Percentiles rank a stretch among this genome's conserved stretches.
These are phyloP conservation scores for Trichoderma sp. DNA, from an alignment of 2,329 filamentous ascomycete genomes.

Conservation along the genomic window DNA sequence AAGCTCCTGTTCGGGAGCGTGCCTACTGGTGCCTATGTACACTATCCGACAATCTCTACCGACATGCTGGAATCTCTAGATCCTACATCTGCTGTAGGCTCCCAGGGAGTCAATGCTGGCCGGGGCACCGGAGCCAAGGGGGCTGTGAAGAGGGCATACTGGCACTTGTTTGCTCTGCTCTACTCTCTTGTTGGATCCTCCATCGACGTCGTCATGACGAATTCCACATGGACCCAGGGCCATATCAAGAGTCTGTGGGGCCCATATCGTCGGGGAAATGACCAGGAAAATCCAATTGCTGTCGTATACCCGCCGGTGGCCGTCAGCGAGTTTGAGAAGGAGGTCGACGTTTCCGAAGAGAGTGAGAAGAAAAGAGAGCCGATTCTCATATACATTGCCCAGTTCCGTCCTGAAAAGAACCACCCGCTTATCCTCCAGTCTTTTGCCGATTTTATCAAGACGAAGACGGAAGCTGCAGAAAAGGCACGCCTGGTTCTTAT, in stretches of 20 bases:
- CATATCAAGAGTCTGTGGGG: conserved; percentile 83
- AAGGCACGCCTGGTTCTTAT: conserved; percentile 74
- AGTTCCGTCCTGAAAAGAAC: conserved; percentile 97
- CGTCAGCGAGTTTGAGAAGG: conserved; percentile 75
- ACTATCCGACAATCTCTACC: conserved; percentile 97
- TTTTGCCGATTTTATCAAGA: conserved; percentile 72
- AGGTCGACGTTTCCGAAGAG: conserved; percentile 65
- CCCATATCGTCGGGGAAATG: conserved; percentile 46
- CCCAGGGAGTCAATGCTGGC: conserved; percentile 77
- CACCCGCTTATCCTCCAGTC: conserved; percentile 82
- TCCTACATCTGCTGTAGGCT: conserved; percentile 54
- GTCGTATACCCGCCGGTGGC: conserved; percentile 92
- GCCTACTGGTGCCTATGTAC: conserved; percentile 89
- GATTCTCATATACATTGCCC: conserved; percentile 85
- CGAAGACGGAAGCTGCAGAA: conserved; percentile 46
- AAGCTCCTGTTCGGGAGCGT: conserved; percentile 77
- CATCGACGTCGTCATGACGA: conserved; percentile 95
- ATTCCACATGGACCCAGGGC: conserved; percentile 87
- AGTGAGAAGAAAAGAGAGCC: conserved; percentile 69
- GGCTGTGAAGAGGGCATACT: conserved; percentile 73
- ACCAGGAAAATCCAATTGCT: conserved; percentile 54
- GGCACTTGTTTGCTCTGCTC: conserved; percentile 75
- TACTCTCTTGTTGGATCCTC: conserved; percentile 81
- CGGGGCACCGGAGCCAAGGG: conserved; percentile 71
- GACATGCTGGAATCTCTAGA: conserved; percentile 90